A percentile compares a stretch with the other conserved stretches of the same genome.
phyloP scores from a whole-genome alignment of 2,329 filamentous ascomycete genomes.

The Colletotrichum eremochloae region DNA sequence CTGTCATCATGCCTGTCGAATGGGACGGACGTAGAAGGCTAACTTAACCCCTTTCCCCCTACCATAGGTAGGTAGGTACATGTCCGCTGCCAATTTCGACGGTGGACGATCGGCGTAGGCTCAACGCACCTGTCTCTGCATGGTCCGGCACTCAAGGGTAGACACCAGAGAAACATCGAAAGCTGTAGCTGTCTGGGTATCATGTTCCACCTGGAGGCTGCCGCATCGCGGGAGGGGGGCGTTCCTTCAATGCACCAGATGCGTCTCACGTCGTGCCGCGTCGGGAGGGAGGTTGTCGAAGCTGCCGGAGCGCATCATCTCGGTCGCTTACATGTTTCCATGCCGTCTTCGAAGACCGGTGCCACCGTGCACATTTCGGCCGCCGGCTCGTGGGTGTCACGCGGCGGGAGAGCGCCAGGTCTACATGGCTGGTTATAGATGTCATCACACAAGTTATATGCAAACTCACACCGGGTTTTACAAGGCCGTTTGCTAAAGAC shows the following conservation, averaged over 20 bases:
- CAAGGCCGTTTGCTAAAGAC: no score
- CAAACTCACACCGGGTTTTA: not conserved
- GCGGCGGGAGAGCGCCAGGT: not conserved
- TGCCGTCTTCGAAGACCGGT: not conserved
- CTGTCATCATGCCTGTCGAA: not conserved
- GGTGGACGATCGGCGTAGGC: not conserved
- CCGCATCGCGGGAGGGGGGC: not conserved
- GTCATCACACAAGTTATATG: not conserved
- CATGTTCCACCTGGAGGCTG: not conserved
- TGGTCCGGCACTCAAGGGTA: not conserved
- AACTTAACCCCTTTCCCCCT: no score
- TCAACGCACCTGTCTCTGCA: no score
- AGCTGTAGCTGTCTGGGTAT: not conserved
- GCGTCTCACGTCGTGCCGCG: not conserved
- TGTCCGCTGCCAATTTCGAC: not conserved
- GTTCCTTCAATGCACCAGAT: not conserved
- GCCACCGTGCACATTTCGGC: not conserved
- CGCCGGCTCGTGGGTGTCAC: not conserved
- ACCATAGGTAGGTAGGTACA: not conserved
- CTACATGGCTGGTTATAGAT: not conserved
- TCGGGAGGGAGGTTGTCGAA: not conserved
- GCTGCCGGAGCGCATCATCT: constrained; percentile 9
- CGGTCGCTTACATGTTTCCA: constrained; percentile 24
- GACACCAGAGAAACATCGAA: not conserved
- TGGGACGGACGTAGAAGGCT: not conserved